phyloP scores from a whole-genome alignment of 2,329 filamentous ascomycete genomes.

The Rutstroemia sp. region DNA sequence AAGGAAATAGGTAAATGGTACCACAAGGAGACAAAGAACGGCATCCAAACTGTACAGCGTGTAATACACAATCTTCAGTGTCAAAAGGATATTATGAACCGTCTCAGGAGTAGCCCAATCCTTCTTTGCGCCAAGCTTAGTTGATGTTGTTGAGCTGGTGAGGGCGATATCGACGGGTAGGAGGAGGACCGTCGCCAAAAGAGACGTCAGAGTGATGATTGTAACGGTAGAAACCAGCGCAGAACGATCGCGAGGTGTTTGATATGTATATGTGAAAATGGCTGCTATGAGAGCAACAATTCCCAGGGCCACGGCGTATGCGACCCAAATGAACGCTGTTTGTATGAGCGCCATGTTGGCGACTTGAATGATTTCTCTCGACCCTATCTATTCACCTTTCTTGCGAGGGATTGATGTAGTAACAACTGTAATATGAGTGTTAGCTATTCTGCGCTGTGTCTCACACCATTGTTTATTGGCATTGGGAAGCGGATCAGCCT shows the following conservation, averaged over 20 bases:
- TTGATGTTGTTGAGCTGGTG: conserved; percentile 78
- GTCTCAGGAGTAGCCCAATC: conserved; percentile 85
- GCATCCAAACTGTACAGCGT: conserved; percentile 86
- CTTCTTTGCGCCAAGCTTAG: conserved; percentile 74
- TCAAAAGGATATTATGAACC: conserved; percentile 69
- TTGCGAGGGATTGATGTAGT: too few species aligned
- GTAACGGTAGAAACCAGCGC: conserved; percentile 74
- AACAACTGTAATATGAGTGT: too few species aligned
- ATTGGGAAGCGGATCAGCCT: too few species aligned
- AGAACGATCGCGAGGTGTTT: conserved; percentile 80
- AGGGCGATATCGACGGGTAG: conserved; percentile 94
- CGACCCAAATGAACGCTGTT: conserved; percentile 87
- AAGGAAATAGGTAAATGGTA: conserved; percentile 97
- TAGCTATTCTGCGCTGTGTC: too few species aligned
- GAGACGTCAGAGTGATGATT: conserved; percentile 76
- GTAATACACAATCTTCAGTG: conserved; percentile 87
- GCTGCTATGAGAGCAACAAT: conserved; percentile 70
- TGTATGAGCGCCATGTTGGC: conserved; percentile 55
- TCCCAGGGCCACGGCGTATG: conserved; percentile 76
- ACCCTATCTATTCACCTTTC: neutral
- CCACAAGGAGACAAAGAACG: conserved; percentile 76
- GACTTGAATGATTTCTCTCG: neutral
- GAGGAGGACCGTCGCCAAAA: conserved; percentile 86
- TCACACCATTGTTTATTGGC: too few species aligned
- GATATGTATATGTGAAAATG: conserved; percentile 87